Base-by-base conservation (phyloP, 2,329 filamentous ascomycete genomes). In the Colletotrichum paranaense region DNA sequence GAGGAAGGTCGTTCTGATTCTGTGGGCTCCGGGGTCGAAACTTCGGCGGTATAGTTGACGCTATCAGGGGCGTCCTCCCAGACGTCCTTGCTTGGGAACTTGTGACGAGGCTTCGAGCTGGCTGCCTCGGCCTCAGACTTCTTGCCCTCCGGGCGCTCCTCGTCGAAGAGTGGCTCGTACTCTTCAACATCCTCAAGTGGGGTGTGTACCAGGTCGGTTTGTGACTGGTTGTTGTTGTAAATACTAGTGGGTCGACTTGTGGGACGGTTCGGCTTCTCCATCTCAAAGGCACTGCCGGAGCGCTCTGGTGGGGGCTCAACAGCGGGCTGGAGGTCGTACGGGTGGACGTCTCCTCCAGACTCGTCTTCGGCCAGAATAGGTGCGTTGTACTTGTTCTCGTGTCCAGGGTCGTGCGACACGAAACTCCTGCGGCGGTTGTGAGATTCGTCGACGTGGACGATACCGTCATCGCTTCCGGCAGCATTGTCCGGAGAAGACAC, bases 11-110 rank as follows among this genome's bases (percentile, higher is more conserved):
- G 76, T 80, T 83, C 79, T 53, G 82, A 79, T 79, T 84, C 81
- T 38, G 55, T 56, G 6, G 71, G 71, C 78, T 95, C 93, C 1
- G 95, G 95, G 0, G 94, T 97, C 3, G 93, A 94, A 8, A 98
- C 96, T 73, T 94, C 95, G 3, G 95, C 92, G 42, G 90, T 92
- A 79, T 89, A 91, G 78, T 97, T 92, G 65, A 94, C 87, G 82
- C 95, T 98, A 79, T 92, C 93, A 4, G 97, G 97, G 0, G 95
- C 93, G 81, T 99, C 97, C 84, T 99, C 97, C 97, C 97, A 99
- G 53, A 98, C 91, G 81, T 99, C 97, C 81, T 95, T 93, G 82
- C 95, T 98, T 1, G 97, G 97, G 83, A 99, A 99, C 74, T 89
- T 83, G 73, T 93, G 92, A 75, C 91, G 90, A 74, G 88, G 85